These are phyloP conservation scores for Saksenaea vasiformis DNA, from an alignment of 371 early-diverging fungal genomes.

Conservation along the genomic window DNA sequence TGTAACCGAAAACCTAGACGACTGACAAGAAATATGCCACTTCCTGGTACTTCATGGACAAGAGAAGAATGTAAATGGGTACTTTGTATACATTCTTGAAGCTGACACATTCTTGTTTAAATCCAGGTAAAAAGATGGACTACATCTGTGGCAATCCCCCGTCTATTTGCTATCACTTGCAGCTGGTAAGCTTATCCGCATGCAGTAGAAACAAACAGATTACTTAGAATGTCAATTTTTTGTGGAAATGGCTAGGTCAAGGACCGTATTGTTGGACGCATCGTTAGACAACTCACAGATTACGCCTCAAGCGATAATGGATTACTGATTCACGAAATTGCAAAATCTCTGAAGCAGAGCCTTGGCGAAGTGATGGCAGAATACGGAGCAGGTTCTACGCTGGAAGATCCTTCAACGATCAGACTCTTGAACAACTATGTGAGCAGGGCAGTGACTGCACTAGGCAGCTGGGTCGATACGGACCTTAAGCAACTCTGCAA, in stretches of 20 bases:
- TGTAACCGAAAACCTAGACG: slow-evolving; percentile 56
- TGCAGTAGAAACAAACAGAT: neutral
- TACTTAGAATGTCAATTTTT: neutral
- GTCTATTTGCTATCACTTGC: slow-evolving; percentile 63
- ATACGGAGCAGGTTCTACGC: slow-evolving; percentile 41
- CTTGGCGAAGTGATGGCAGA: slow-evolving; percentile 28
- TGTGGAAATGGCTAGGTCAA: slow-evolving; percentile 29
- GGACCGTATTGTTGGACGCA: slow-evolving; percentile 40
- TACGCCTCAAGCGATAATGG: slow-evolving; percentile 42
- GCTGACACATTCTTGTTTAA: neutral
- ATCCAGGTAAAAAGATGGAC: slow-evolving; percentile 53
- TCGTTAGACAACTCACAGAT: slow-evolving; percentile 32
- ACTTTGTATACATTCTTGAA: neutral
- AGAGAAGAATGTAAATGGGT: slow-evolving; percentile 54
- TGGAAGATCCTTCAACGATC: slow-evolving; percentile 27
- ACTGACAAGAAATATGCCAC: slow-evolving; percentile 55
- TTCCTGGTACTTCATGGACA: slow-evolving; percentile 55
- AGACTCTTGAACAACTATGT: slow-evolving; percentile 24
- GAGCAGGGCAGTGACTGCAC: slow-evolving; percentile 24
- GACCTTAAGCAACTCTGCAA: slow-evolving; percentile 41
- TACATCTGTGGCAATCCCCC: slow-evolving; percentile 73
- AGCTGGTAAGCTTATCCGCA: slow-evolving; percentile 15
- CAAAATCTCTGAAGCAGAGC: slow-evolving; percentile 28
- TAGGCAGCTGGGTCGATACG: slow-evolving; percentile 37
- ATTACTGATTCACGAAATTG: slow-evolving; percentile 34